These are phyloP conservation scores for Erythrobasidium hasegawianum DNA, from an alignment of 1,284 basidiomycete genomes.

Conservation along the genomic window DNA sequence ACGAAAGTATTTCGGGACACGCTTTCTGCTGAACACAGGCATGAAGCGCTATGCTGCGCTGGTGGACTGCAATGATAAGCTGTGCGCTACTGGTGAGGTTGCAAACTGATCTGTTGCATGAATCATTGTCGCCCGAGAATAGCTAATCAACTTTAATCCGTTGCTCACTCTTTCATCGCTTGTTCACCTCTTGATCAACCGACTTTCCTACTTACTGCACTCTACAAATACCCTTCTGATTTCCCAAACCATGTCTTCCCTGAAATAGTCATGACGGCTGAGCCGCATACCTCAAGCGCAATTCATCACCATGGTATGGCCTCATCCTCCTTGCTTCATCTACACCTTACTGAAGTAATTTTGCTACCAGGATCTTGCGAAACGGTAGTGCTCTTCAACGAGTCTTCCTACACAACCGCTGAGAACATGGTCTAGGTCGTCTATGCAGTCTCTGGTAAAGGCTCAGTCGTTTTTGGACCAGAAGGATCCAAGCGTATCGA, in stretches of 20 bases:
- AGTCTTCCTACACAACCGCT: too few relatives aligned
- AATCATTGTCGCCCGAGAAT: too few relatives aligned
- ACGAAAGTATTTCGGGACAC: neutral
- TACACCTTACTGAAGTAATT: neutral
- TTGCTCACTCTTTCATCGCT: too few relatives aligned
- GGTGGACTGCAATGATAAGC: constrained; percentile 26
- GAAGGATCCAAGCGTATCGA: constrained; percentile 27
- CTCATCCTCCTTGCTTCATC: neutral
- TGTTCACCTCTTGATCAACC: too few relatives aligned
- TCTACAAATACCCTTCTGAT: too few relatives aligned
- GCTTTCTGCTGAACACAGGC: neutral
- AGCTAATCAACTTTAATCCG: too few relatives aligned
- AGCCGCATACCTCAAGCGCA: constrained; percentile 25
- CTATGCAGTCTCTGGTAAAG: constrained; percentile 25
- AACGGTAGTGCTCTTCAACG: constrained; percentile 10
- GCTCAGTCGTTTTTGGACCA: constrained; percentile 28
- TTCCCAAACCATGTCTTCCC: too few relatives aligned
- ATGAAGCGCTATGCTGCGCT: constrained; percentile 27
- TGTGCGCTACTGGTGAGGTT: constrained; percentile 23
- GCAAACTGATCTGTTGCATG: too few relatives aligned
- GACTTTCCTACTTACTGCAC: neutral
- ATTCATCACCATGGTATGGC: constrained; percentile 28
- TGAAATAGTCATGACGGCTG: constrained; percentile 34
- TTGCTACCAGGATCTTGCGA: constrained; percentile 16
- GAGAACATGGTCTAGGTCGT: constrained; percentile 14